Evolutionary conservation across 1,139 yeast species (phyloP), one percentile per base, ranked within the genome.

Genomic region (Lodderomyces parapsilosis): DNA sequence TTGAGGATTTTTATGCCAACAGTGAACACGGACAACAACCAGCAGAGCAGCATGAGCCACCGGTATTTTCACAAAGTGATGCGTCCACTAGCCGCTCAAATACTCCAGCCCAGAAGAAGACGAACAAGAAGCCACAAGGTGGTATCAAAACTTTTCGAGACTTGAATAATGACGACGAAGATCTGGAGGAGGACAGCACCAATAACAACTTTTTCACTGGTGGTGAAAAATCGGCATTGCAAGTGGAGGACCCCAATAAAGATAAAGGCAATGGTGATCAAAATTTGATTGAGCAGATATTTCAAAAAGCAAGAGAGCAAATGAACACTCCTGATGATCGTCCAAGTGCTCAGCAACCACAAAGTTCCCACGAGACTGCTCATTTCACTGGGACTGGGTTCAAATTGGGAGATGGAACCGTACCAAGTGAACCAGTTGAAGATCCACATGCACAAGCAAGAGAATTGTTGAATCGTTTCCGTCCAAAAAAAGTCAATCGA

Each of bases 201-300:
- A 80, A 81, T 50, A 78, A 83, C 52, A 83, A 89, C 52, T 80
- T 87, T 62, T 95, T 93, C 55, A 93, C 98, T 3, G 96, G 96
- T 18, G 99, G 96, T 43, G 96, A 91, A 60, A 91, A 91, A 56
- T 88, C 96, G 1, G 98, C 86, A 1, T 71, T 93, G 52, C 96
- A 93, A 52, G 97, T 93, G 10, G 96, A 94, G 59, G 91, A 91
- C 59, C 98, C 98, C 8, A 80, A 83, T 55, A 76, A 81, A 49
- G 70, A 70, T 43, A 63, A 55, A 27, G 20, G 20, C 17, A 52
- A 54, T 24, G 56, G 76, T 49, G 70, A 69, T 25, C 56, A 74
- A 63, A 59, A 78, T 59, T 55, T 73, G 33, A 68, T 73, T 46
- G 78, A 73, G 43, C 72, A 68, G 49, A 72, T 73, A 42, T 71